Evolutionary conservation across 495 filamentous ascomycete species (phyloP), one percentile per base, ranked within the genome.

Genomic region (Annulohypoxylon moriforme): DNA sequence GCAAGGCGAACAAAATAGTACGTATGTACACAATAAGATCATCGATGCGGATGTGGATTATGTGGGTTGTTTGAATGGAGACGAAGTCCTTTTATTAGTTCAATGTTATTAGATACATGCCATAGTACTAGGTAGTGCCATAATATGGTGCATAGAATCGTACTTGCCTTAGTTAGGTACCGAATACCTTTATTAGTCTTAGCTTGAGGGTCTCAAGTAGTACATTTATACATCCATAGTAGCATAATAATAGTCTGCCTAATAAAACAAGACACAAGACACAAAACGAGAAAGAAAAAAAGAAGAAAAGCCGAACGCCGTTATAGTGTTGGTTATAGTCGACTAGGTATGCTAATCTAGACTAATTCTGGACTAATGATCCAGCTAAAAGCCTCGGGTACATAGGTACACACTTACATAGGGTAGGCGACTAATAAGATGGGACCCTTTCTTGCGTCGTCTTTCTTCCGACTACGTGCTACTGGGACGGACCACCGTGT

Each of bases 401-500:
- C 36, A 14, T 40, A 10, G 1, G 8, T 36, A 29, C 27, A 29
- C 6, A 29, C n/a, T n/a, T n/a, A n/a, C 53, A 11, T 60, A 61
- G 38, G 27, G 58, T 52, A 71, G 63, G 63, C 70, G 55, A 67
- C 55, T 60, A 66, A 68, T 65, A 59, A 68, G 60, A 65, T 49
- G 18, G 52, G 53, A 20, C 24, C 46, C 36, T 67, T 67, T 52
- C 40, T 52, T 72, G 50, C 53, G 63, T 67, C 53, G 63, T 67
- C 63, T 58, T 72, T 69, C 65, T 69, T 68, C 71, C 71, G 66
- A 73, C 33, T 58, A 66, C 60, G 60, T 65, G 71, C 60, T 64
- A 60, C 60, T 64, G 16, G 59, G 50, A 44, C 33, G 58, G 65
- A 69, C 71, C 71, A 73, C 71, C 38, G 71, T 73, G 70, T 73